Percentiles rank a stretch among this genome's conserved stretches.
Evolutionary conservation across 2,329 filamentous ascomycete genomes (phyloP).

Genomic region (Fusarium circinatum): DNA sequence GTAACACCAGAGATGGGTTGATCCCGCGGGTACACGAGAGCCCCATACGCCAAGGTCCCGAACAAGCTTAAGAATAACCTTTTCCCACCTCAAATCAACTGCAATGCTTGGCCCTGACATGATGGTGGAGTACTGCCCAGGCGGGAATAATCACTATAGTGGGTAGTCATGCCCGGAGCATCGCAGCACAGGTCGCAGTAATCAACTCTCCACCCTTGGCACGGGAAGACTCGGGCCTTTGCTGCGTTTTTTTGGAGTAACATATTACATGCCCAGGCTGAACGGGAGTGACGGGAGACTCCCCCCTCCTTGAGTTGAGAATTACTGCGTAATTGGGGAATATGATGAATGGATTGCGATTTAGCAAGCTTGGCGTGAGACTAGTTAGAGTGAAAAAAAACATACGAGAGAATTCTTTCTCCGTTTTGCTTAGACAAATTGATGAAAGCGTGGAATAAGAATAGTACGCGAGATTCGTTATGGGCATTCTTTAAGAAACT

Average conservation of each 20-base stretch:
- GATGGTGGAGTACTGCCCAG: neutral
- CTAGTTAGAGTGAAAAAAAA: neutral
- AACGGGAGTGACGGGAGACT: neutral
- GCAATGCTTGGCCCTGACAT: neutral
- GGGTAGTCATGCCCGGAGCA: neutral
- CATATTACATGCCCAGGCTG: neutral
- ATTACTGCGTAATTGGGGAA: neutral
- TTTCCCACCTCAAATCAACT: neutral
- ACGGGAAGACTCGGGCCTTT: neutral
- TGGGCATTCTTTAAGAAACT: neutral
- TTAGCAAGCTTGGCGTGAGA: neutral
- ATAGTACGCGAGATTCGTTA: neutral
- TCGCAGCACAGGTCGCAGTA: neutral
- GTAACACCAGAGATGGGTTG: neutral
- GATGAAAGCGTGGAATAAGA: neutral
- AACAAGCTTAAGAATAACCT: conserved; percentile 2
- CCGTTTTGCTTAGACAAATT: neutral
- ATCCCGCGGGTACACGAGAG: conserved; percentile 9
- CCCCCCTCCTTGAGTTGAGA: too few species aligned
- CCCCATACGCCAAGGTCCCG: conserved; percentile 1
- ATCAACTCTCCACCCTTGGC: neutral
- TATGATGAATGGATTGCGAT: neutral
- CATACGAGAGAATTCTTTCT: neutral
- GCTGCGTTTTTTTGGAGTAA: neutral
- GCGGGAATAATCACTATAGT: neutral